Evolutionary conservation across 163 green algal species (phyloP), one percentile per base, ranked within the genome.

Genomic region (Coccomyxa subellipsoidea): DNA sequence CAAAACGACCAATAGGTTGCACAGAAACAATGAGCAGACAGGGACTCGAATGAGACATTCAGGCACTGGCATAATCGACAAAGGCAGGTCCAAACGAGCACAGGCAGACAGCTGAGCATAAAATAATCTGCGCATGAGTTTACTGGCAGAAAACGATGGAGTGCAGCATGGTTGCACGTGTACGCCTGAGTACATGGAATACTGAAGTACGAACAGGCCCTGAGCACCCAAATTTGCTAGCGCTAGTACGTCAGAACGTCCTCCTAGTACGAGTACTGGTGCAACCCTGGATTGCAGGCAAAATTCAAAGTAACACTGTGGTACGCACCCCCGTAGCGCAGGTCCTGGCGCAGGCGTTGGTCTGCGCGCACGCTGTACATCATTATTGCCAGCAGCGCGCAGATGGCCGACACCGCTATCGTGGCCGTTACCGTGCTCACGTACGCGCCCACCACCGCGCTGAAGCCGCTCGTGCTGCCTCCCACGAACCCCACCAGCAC

Each of bases 281-380:
- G 47, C 1, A 59, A 8, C 47, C 15, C 0, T 59, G 5, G 23
- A 59, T 59, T 2, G 5, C 47, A 7, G 2, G 21, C 4, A 59
- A 27, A 6, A 23, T 8, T 59, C 47, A 59, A 2, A 2, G 21
- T 59, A 27, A 1, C 47, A 27, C 2, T 27, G 47, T 6, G 5
- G 21, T 27, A 1, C 36, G 12, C 32, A 80, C 76, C 76, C 18
- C 76, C 76, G 10, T 80, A 80, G 38, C 36, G 38, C 76, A 80
- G 38, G 38, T 80, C 76, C 76, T 69, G 76, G 76, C 76, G 76
- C 76, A 80, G 36, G 38, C 38, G 23, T 38, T 80, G 76, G 76
- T 80, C 76, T 9, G 37, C 38, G 36, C 76, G 36, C 31, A 80
- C 25, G 76, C 7, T 29, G 38, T 80, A 80, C 76, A 66, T 69